Evolutionary conservation across 352 stramenopile species (phyloP).

Genomic region (Albugo candida): DNA sequence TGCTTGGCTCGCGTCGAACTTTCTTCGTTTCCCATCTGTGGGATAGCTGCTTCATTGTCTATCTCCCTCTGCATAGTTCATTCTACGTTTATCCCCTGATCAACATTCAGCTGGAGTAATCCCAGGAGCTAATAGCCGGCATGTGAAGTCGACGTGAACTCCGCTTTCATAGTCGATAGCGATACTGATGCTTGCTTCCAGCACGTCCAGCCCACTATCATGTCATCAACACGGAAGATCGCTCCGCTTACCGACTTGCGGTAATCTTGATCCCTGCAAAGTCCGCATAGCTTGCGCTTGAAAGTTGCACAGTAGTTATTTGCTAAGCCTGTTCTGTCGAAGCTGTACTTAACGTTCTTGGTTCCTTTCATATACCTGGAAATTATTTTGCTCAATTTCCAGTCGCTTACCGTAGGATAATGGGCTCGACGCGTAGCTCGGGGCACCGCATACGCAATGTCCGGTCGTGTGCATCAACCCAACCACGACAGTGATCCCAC

Average conservation of each 20-base stretch:
- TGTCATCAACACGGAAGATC: slow-evolving; percentile 6
- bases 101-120: slow-evolving; percentile 1
- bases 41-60: background rate
- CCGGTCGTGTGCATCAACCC: no score
- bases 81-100: background rate
- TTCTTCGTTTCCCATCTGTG: background rate
- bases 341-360: slow-evolving; percentile 1
- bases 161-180: slow-evolving; percentile 9
- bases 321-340: background rate
- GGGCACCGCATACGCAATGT: no score
- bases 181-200: slow-evolving; percentile 8
- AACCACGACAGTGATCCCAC: no score
- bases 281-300: slow-evolving; percentile 10
- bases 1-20: background rate
- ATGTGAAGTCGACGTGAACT: slow-evolving; percentile 4
- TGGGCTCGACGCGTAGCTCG: slow-evolving; percentile 6
- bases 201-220: slow-evolving; percentile 3
- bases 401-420: slow-evolving; percentile 2
- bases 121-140: slow-evolving; percentile 1
- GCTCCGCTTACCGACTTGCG: slow-evolving; percentile 11
- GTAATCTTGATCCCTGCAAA: slow-evolving; percentile 5
- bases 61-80: slow-evolving; percentile 1
- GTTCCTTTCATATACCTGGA: slow-evolving; percentile 10
- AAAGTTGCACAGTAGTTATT: background rate
- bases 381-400: slow-evolving; percentile 9